phyloP scores from a whole-genome alignment of 2,329 filamentous ascomycete species.

The Plectosphaerella sp. region DNA sequence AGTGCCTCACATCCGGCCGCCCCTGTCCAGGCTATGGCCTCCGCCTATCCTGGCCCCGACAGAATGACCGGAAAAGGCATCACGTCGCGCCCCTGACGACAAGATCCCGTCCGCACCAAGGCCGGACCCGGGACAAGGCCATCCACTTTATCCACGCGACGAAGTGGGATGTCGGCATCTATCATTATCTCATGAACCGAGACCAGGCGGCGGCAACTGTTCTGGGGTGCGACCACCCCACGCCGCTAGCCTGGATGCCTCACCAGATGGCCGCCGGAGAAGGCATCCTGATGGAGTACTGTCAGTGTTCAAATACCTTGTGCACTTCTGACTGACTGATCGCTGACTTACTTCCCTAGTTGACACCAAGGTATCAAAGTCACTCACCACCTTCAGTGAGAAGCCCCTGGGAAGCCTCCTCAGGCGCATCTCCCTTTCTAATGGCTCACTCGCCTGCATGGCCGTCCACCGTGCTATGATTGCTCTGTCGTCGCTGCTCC shows the following conservation, averaged over 20 bases:
- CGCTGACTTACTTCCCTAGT: neutral
- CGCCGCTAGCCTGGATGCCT: neutral
- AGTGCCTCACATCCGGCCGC: slow-evolving; percentile 13
- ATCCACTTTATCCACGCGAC: slow-evolving; percentile 15
- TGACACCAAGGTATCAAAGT: slow-evolving; percentile 2
- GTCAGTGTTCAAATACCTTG: neutral
- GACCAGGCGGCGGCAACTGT: no score
- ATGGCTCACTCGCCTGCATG: slow-evolving; percentile 11
- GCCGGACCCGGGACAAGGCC: neutral
- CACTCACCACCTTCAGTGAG: slow-evolving; percentile 9
- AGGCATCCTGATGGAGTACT: slow-evolving; percentile 7
- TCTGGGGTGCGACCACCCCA: no score
- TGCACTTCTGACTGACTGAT: neutral
- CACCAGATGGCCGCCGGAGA: neutral
- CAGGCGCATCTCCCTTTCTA: slow-evolving; percentile 16
- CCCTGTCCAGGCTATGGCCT: slow-evolving; percentile 18
- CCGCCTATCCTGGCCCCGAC: slow-evolving; percentile 23
- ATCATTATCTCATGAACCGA: neutral
- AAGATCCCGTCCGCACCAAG: no score
- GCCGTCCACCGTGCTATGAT: slow-evolving; percentile 18
- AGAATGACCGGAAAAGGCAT: slow-evolving; percentile 16
- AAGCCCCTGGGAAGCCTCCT: slow-evolving; percentile 15
- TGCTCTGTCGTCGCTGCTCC: slow-evolving; percentile 19
- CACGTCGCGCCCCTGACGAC: slow-evolving; percentile 6
- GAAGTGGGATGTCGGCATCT: slow-evolving; percentile 13